Evolutionary conservation across 148 eudicot species (phyloP).

Genomic region (Agrostemma githago): DNA sequence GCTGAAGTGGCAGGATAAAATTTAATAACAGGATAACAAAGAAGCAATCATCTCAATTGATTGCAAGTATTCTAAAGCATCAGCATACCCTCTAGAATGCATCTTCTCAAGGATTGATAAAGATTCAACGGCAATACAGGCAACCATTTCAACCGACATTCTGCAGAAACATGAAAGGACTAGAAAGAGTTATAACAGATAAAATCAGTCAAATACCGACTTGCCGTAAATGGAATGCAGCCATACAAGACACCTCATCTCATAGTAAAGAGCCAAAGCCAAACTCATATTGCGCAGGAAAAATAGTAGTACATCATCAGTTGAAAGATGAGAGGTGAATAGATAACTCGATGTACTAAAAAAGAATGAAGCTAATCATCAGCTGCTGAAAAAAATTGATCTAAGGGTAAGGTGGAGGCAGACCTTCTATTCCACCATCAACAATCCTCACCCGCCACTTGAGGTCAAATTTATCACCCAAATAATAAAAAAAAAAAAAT

Average conservation of each 20-base stretch:
- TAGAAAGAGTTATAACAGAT: background rate
- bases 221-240: background rate
- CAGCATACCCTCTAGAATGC: conserved; percentile 67
- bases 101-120: conserved; percentile 78
- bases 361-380: background rate
- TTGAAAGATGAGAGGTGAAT: background rate
- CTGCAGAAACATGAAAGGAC: conserved; percentile 39
- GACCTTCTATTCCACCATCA: too few relatives aligned
- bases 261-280: background rate
- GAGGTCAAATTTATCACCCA: too few relatives aligned
- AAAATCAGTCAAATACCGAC: background rate
- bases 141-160: conserved; percentile 82
- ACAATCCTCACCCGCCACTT: too few relatives aligned
- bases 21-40: background rate
- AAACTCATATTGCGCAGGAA: background rate
- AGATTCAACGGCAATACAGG: conserved; percentile 84
- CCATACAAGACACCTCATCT: background rate
- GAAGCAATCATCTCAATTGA: background rate
- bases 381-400: background rate
- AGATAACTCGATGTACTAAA: background rate
- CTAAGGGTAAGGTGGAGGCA: background rate
- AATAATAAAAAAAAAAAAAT: too few relatives aligned
- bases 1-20: background rate
- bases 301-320: background rate
- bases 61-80: background rate